Base-by-base conservation (phyloP, 2,329 filamentous ascomycete species). In the Phialocephala subalpina region DNA sequence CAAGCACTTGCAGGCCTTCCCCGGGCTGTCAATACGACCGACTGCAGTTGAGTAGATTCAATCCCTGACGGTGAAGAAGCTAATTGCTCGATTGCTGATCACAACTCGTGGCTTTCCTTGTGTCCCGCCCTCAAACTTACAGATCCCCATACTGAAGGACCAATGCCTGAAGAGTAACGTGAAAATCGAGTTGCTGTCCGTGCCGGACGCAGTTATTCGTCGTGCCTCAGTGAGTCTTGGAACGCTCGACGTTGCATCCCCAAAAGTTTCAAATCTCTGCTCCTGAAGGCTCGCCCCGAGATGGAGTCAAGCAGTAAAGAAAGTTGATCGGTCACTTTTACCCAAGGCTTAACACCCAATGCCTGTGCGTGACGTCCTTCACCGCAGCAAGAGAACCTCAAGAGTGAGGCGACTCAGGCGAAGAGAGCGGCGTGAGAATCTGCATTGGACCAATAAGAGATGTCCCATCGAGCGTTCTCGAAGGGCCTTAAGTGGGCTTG, bases 351-450 rank as follows among this genome's bases (percentile, higher is more conserved):
- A 35, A 20, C 20, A 18, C 25, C 27, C 42, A 58, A 58, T 63
- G 53, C 49, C 25, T 3, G 49, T 18, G 22, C 45, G 3, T 49
- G 12, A 38, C 40, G 40, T 22, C 47, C 22, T 18, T 53, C 36
- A 57, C 62, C 62, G 56, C 49, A 65, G 52, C 61, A 58, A n/a
- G n/a, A n/a, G n/a, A n/a, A 58, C 63, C 63, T 65, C 62, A 64
- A 25, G 20, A 45, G 8, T 27, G 25, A 18, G 18, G 42, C 25
- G 25, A 3, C 55, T 58, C 8, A 2, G n/a, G 58, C 20, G 58
- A 45, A 33, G 40, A 49, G 12, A 20, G 9, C 1, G 22, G 49
- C 14, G 25, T 20, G 25, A 29, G 2, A n/a, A 3, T 49, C n/a
- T 22, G 45, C 45, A 25, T n/a, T 42, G 22, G 6, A 59, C 36